Percentiles rank a stretch among this genome's conserved stretches.
These are phyloP conservation scores for Onygena corvina DNA, from an alignment of 2,329 filamentous ascomycete species.

Conservation along the genomic window DNA sequence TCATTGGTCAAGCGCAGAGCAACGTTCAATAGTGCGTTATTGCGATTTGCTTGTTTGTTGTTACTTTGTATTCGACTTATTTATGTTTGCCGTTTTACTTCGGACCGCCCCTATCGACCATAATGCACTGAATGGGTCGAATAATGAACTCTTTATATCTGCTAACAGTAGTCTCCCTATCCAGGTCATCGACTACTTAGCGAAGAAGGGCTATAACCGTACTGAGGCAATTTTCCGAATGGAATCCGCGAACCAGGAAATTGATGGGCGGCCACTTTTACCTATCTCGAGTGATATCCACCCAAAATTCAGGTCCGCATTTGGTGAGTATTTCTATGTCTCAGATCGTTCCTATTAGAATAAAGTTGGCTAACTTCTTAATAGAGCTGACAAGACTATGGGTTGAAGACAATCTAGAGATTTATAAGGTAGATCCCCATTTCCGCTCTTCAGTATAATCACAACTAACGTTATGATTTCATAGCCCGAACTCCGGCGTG, in stretches of 20 bases:
- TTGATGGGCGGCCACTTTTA: slow-evolving; percentile 65
- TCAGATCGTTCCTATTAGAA: not conserved
- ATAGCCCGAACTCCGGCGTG: slow-evolving; percentile 71
- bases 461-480: slow-evolving; percentile 8
- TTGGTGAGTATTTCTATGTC: slow-evolving; percentile 31
- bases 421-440: slow-evolving; percentile 61
- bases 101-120: not conserved
- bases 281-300: slow-evolving; percentile 57
- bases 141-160: no score
- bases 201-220: slow-evolving; percentile 85
- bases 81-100: not conserved
- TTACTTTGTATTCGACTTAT: not conserved
- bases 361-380: not conserved
- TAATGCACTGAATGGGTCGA: no score
- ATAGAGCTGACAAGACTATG: slow-evolving; percentile 60
- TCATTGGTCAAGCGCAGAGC: no score
- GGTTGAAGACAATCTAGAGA: slow-evolving; percentile 82
- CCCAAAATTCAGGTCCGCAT: slow-evolving; percentile 66
- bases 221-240: slow-evolving; percentile 87
- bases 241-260: slow-evolving; percentile 73
- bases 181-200: slow-evolving; percentile 75
- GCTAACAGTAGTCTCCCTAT: slow-evolving; percentile 4
- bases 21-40: not conserved
- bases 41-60: slow-evolving; percentile 2
- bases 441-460: slow-evolving; percentile 11